phyloP scores from a whole-genome alignment of 257 asterid species.

The Solanum neorickii region DNA sequence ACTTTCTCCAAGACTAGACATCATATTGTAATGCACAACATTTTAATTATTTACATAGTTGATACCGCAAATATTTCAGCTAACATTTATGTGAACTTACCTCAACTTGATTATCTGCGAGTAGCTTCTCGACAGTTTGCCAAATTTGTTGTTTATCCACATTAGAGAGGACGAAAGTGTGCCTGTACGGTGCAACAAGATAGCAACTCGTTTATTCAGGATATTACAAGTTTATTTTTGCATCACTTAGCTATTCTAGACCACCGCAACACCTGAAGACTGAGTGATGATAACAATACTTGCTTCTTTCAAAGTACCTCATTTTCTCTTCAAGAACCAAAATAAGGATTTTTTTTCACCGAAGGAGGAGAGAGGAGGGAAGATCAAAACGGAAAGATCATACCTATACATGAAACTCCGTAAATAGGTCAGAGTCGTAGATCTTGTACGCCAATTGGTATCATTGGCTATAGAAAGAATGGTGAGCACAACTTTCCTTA shows the following conservation, averaged over 20 bases:
- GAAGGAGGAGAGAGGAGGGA: background rate
- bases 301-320: background rate
- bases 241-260: background rate
- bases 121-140: constrained; percentile 79
- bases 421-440: constrained; percentile 81
- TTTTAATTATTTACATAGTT: background rate
- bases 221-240: background rate
- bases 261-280: background rate
- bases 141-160: constrained; percentile 69
- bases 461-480: constrained; percentile 65
- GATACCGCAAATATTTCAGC: background rate
- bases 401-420: constrained; percentile 97
- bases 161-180: constrained; percentile 60
- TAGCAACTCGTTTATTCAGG: background rate
- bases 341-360: background rate
- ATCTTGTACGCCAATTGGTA: constrained; percentile 94
- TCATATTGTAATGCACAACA: background rate
- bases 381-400: constrained; percentile 7
- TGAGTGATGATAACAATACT: background rate
- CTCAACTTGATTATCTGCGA: constrained; percentile 88
- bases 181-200: constrained; percentile 37
- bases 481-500: constrained; percentile 48
- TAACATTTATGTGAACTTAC: constrained; percentile 26
- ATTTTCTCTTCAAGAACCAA: background rate
- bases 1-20: background rate